phyloP scores from a whole-genome alignment of 331 rosid genomes.

The Pyrus hybrid region DNA sequence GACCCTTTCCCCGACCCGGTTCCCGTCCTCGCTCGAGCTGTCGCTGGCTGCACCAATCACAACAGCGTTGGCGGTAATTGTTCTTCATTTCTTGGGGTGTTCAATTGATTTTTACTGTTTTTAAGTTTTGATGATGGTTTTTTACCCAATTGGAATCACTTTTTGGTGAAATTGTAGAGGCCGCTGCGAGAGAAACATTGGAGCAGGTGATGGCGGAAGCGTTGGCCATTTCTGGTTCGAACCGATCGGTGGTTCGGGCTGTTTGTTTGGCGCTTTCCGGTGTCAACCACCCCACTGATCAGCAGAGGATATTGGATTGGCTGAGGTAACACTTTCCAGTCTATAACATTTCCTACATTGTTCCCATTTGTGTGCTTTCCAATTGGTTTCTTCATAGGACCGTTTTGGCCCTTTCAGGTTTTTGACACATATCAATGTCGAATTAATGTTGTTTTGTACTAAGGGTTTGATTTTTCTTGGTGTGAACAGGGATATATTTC shows the following conservation, averaged over 20 bases:
- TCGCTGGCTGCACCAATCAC: constrained; percentile 93
- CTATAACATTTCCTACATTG: background rate
- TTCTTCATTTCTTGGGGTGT: background rate
- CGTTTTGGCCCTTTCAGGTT: background rate
- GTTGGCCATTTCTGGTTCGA: constrained; percentile 60
- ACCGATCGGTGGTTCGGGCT: constrained; percentile 75
- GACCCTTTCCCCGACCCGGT: constrained; percentile 50
- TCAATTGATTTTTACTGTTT: background rate
- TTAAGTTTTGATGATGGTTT: background rate
- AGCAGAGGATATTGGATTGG: constrained; percentile 71
- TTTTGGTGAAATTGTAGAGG: constrained; percentile 28
- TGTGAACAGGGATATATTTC: constrained; percentile 63
- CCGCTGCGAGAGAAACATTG: constrained; percentile 80
- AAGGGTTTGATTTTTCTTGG: background rate
- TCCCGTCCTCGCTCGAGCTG: constrained; percentile 67
- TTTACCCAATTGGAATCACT: background rate
- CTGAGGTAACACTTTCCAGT: constrained; percentile 45
- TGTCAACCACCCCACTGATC: constrained; percentile 86
- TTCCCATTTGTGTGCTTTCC: background rate
- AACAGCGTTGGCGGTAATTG: constrained; percentile 82
- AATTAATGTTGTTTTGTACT: background rate
- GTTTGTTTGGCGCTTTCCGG: constrained; percentile 91
- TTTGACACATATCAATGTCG: background rate
- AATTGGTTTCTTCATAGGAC: too few relatives aligned
- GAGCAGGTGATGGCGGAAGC: constrained; percentile 89